phyloP scores from a whole-genome alignment of 495 filamentous ascomycete species.

The Saxophila tyrrhenica region DNA sequence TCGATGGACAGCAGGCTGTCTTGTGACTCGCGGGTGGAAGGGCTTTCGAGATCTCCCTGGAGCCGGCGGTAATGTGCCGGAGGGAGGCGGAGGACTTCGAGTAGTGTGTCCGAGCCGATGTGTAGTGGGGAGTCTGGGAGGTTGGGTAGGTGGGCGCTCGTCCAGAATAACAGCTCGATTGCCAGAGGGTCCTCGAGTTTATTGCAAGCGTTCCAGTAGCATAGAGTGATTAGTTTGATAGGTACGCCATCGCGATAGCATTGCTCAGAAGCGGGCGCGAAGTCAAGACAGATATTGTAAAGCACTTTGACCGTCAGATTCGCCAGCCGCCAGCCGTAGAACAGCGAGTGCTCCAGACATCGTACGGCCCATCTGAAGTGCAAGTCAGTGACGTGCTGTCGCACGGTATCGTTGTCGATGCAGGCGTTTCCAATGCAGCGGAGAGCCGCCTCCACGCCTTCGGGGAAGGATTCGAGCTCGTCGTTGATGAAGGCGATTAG shows the following conservation, averaged over 20 bases:
- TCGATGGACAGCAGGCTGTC: no score
- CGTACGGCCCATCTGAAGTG: slow-evolving; percentile 9
- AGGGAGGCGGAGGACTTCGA: no score
- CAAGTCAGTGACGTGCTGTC: neutral
- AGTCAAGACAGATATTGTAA: slow-evolving; percentile 17
- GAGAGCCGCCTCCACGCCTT: neutral
- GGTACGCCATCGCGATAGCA: slow-evolving; percentile 6
- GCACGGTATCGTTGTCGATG: slow-evolving; percentile 15
- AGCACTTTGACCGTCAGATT: slow-evolving; percentile 9
- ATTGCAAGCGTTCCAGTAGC: neutral
- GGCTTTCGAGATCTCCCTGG: no score
- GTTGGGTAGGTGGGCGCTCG: no score
- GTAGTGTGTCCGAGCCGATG: no score
- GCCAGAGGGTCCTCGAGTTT: neutral
- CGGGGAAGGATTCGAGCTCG: neutral
- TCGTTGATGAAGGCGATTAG: neutral
- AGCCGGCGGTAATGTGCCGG: no score
- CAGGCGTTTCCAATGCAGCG: slow-evolving; percentile 18
- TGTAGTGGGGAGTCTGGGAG: no score
- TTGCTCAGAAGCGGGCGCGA: slow-evolving; percentile 4
- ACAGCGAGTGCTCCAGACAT: neutral
- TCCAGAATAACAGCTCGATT: slow-evolving; percentile 13
- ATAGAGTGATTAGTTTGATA: neutral
- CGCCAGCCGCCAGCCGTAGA: neutral
- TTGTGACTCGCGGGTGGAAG: no score